phyloP scores from a whole-genome alignment of 2,329 filamentous ascomycete genomes.

The Sclerotinia nivalis region DNA sequence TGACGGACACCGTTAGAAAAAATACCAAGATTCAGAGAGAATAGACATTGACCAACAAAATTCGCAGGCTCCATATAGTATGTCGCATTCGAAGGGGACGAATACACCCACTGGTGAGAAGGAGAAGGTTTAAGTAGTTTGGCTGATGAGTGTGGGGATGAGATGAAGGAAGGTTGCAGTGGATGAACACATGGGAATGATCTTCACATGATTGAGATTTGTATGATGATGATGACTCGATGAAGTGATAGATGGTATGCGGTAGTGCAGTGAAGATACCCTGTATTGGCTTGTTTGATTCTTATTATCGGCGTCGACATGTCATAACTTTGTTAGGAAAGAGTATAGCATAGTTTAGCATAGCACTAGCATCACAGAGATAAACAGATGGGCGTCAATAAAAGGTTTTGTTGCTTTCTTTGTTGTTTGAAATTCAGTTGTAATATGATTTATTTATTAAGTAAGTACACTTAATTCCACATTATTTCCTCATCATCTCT shows the following conservation, averaged over 20 bases:
- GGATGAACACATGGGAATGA: not conserved
- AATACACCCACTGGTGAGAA: constrained; percentile 35
- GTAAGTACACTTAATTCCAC: too few species aligned
- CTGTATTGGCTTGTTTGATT: constrained; percentile 9
- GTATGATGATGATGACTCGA: too few species aligned
- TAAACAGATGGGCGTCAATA: not conserved
- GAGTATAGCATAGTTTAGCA: not conserved
- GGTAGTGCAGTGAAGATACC: not conserved
- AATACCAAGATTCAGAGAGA: constrained; percentile 1
- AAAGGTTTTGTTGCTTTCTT: too few species aligned
- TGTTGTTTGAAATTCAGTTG: too few species aligned
- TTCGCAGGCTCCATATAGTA: constrained; percentile 40
- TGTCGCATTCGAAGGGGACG: constrained; percentile 40
- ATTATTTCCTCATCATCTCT: too few species aligned
- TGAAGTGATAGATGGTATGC: not conserved
- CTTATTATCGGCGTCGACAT: not conserved
- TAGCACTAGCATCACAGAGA: not conserved
- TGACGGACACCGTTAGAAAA: not conserved
- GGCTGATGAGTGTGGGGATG: not conserved
- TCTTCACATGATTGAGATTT: not conserved
- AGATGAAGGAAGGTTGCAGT: not conserved
- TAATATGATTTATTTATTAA: too few species aligned
- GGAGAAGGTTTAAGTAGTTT: not conserved
- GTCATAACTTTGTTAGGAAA: not conserved
- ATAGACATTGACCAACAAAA: constrained; percentile 13